phyloP scores from a whole-genome alignment of 139 green algal species.

The Prasinococcaceae sp. region DNA sequence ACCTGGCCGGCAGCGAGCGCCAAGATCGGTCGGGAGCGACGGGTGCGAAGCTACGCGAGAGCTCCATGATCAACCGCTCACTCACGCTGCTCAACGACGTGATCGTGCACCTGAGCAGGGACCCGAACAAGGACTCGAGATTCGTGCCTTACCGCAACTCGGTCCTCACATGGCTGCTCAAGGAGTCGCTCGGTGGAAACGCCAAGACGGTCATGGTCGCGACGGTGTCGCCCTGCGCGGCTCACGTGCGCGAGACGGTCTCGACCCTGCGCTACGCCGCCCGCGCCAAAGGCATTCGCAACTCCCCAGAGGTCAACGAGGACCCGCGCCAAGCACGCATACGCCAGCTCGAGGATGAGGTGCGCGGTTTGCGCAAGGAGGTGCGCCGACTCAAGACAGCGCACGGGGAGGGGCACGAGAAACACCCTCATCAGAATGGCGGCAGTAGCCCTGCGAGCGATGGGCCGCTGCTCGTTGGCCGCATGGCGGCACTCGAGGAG shows the following conservation, averaged over 20 bases:
- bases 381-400: not conserved
- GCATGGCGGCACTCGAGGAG: no score
- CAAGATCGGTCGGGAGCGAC: constrained; percentile 3
- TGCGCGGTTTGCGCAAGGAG: not conserved
- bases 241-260: constrained; percentile 2
- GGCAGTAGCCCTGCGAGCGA: no score
- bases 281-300: constrained; percentile 72
- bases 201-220: constrained; percentile 21
- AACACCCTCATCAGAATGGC: no score
- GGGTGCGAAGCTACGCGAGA: constrained; percentile 8
- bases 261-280: constrained; percentile 54
- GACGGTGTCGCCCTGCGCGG: constrained; percentile 5
- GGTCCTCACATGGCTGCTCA: constrained; percentile 9
- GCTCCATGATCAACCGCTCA: constrained; percentile 11
- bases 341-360: not conserved
- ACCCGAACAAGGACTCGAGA: not conserved
- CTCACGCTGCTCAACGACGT: constrained; percentile 11
- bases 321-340: constrained; percentile 38
- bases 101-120: constrained; percentile 1
- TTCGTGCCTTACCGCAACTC: constrained; percentile 8
- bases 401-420: no score
- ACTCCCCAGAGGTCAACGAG: constrained; percentile 79
- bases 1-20: constrained; percentile 18
- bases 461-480: no score
- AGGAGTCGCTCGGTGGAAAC: constrained; percentile 20